phyloP scores from a whole-genome alignment of 257 asterid genomes.

The Galeopsis tetrahit region DNA sequence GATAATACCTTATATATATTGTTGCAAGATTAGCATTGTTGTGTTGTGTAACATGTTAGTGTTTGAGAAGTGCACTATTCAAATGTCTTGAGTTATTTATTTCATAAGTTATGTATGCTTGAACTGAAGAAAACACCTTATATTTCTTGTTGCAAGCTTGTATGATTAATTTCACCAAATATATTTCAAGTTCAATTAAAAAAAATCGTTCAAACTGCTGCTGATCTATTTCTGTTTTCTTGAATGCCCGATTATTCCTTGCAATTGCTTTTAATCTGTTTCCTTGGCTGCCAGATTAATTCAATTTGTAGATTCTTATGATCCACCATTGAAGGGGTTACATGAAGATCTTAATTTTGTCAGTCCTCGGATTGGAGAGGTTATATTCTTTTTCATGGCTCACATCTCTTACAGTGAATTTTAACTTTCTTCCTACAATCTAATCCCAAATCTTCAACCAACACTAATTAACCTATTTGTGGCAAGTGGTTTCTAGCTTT shows the following conservation, averaged over 20 bases:
- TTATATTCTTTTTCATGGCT: constrained; percentile 37
- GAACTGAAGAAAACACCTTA: constrained; percentile 4
- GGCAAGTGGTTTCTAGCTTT: constrained; percentile 24
- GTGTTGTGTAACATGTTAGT: not conserved
- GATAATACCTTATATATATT: not conserved
- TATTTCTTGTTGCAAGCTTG: not conserved
- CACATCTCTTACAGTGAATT: constrained; percentile 23
- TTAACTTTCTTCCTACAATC: constrained; percentile 18
- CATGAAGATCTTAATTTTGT: constrained; percentile 98
- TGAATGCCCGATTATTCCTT: constrained; percentile 35
- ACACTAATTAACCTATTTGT: constrained; percentile 24
- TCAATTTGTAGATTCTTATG: constrained; percentile 93
- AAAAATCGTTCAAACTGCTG: constrained; percentile 32
- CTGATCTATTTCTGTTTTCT: constrained; percentile 32
- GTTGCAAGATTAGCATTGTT: not conserved
- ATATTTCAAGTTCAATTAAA: constrained; percentile 17
- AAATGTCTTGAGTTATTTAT: constrained; percentile 10
- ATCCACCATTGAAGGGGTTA: constrained; percentile 96
- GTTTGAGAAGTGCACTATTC: constrained; percentile 14
- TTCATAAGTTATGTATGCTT: constrained; percentile 20
- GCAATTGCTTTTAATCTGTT: constrained; percentile 36
- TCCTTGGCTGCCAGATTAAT: constrained; percentile 70
- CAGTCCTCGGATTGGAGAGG: constrained; percentile 99
- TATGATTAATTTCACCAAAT: not conserved
- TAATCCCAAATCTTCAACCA: constrained; percentile 15